Evolutionary conservation across 306 rosid genomes (phyloP).

Genomic region (Cercis canadensis): DNA sequence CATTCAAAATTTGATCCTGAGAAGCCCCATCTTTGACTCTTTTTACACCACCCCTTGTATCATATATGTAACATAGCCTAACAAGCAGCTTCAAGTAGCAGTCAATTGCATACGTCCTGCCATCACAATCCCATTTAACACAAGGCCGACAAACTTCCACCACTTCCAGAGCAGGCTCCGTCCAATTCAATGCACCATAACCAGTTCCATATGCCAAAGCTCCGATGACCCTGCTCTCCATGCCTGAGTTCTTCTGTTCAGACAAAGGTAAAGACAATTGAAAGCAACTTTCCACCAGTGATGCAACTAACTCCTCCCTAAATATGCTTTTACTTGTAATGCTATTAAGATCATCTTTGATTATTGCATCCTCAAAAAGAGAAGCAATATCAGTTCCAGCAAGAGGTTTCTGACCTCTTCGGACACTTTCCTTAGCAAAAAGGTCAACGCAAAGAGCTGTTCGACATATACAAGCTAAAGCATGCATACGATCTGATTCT

Average conservation of each 20-base stretch:
- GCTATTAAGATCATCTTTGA: conserved; percentile 88
- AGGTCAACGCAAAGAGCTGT: conserved; percentile 98
- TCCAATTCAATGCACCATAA: conserved; percentile 98
- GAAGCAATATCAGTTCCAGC: conserved; percentile 99
- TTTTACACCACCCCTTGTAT: conserved; percentile 96
- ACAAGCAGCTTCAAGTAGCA: conserved; percentile 98
- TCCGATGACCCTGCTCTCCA: conserved; percentile 98
- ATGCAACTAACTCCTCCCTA: conserved; percentile 98
- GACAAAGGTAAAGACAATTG: conserved; percentile 98
- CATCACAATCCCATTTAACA: conserved; percentile 98
- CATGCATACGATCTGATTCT: conserved; percentile 98
- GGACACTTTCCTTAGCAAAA: conserved; percentile 97
- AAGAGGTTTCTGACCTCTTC: conserved; percentile 99
- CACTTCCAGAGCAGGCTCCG: conserved; percentile 97
- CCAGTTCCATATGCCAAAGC: conserved; percentile 99
- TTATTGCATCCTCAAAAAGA: conserved; percentile 91
- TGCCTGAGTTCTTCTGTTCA: conserved; percentile 89
- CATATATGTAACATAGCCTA: conserved; percentile 88
- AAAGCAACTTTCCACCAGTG: conserved; percentile 97
- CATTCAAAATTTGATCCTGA: conserved; percentile 97
- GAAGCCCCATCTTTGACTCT: conserved; percentile 97
- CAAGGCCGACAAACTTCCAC: conserved; percentile 99
- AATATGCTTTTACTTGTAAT: conserved; percentile 85
- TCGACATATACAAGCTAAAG: conserved; percentile 96
- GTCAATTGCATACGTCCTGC: conserved; percentile 94